Base-by-base conservation (phyloP, 352 stramenopile species). In the Globisporangium mamillatum region DNA sequence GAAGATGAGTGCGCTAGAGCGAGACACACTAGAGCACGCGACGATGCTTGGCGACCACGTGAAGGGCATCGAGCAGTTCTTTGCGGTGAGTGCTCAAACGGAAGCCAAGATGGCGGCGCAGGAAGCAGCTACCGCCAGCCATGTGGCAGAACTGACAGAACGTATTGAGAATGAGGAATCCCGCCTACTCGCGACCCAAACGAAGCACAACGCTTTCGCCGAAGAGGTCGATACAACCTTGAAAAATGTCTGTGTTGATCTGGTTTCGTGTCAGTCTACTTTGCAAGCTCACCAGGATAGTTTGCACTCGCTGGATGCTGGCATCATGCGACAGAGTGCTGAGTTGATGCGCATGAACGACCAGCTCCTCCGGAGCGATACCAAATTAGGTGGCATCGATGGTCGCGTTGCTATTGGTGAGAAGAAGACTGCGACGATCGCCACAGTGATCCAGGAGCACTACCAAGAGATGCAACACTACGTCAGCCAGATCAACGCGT, bases 391-490 rank as follows among this genome's bases (percentile, higher is more conserved):
- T 1, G 68, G 70, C 1, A 63, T 91, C 16, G 79, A 88, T 22
- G 71, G 72, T 0, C 79, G 82, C 2, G 66, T 88, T 0, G 67
- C 76, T 1, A 36, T 76, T 16, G 70, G 70, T 5, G 80, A 89
- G 38, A 91, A 91, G 70, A 81, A 87, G 56, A 54, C 73, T 9
- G 61, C 52, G 12, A 80, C 71, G 4, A 61, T 79, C 3, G 62
- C 71, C 8, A 73, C 60, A 0, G 65, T 78, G 5, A 53, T 88
- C 3, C 69, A 84, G 50, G 81, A 89, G 24, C 72, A 82, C 16
- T 74, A 85, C 7, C 75, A 88, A 5, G 79, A 88, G 44, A 62
- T 75, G 27, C 72, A 76, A n/a, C 65, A 76, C 9, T 59, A 78
- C 3, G 67, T 84, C 4, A 48, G 44, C 3, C 66, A 72, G 6